Evolutionary conservation across 176 grass and related monocot genomes (phyloP).

Genomic region (Aegilops bicornis): DNA sequence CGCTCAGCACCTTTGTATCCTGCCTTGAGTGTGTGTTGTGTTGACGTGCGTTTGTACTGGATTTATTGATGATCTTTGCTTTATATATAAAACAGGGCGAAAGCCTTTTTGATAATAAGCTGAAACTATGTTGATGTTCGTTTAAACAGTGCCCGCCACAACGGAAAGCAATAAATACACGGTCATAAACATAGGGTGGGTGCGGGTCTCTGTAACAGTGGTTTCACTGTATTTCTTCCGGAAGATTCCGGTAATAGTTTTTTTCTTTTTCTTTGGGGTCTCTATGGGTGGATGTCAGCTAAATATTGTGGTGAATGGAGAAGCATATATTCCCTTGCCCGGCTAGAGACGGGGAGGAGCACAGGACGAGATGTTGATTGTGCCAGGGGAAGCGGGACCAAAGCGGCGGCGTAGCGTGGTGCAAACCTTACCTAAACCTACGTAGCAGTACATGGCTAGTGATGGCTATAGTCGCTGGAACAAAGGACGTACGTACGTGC

Average conservation of each 20-base stretch:
- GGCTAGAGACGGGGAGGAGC: not conserved
- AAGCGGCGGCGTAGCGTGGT: conserved; percentile 22
- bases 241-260: not conserved
- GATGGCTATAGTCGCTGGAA: not conserved
- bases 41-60: too few relatives aligned
- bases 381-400: not conserved
- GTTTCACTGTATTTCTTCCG: not conserved
- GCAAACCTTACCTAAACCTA: conserved; percentile 1
- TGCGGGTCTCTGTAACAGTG: not conserved
- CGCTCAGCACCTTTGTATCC: too few relatives aligned
- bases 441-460: not conserved
- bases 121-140: not conserved
- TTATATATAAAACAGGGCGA: too few relatives aligned
- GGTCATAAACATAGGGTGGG: not conserved
- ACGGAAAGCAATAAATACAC: not conserved
- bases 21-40: too few relatives aligned
- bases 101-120: too few relatives aligned
- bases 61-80: too few relatives aligned
- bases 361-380: not conserved
- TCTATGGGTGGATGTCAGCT: not conserved
- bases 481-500: not conserved
- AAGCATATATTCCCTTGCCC: not conserved
- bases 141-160: not conserved
- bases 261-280: not conserved
- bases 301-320: not conserved